Percentiles rank a stretch among this genome's conserved stretches.
phyloP scores from a whole-genome alignment of 345 rosid species.

The Citrus cavaleriei region DNA sequence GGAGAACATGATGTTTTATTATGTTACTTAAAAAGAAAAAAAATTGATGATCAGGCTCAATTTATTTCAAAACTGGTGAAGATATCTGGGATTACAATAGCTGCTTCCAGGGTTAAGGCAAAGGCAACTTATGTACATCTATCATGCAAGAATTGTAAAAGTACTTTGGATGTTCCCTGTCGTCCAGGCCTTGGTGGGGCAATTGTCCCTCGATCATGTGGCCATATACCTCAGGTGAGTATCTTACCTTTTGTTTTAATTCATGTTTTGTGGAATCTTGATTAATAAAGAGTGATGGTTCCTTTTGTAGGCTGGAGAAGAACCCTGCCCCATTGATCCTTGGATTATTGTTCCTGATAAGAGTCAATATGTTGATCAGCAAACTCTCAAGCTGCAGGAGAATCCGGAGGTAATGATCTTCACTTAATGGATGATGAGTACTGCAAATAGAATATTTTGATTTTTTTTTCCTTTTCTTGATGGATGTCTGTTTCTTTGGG shows the following conservation, averaged over 20 bases:
- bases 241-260: background rate
- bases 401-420: slow-evolving; percentile 73
- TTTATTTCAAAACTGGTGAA: slow-evolving; percentile 82
- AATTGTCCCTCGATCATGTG: slow-evolving; percentile 91
- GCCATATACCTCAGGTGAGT: slow-evolving; percentile 83
- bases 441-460: background rate
- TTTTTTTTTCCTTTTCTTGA: background rate
- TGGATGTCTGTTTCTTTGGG: slow-evolving; percentile 9
- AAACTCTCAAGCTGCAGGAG: slow-evolving; percentile 90
- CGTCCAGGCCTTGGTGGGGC: slow-evolving; percentile 98
- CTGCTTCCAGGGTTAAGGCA: slow-evolving; percentile 96
- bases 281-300: background rate
- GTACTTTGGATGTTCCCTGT: slow-evolving; percentile 68
- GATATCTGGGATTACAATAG: slow-evolving; percentile 86
- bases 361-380: slow-evolving; percentile 95
- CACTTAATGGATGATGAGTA: background rate
- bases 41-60: slow-evolving; percentile 52
- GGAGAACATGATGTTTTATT: background rate
- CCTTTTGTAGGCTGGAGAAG: slow-evolving; percentile 74
- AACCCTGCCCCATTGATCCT: slow-evolving; percentile 92
- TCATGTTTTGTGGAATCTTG: background rate
- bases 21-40: background rate
- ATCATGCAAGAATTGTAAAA: slow-evolving; percentile 84
- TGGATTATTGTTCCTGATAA: slow-evolving; percentile 95
- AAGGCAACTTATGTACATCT: slow-evolving; percentile 85